Base-by-base conservation (phyloP, 176 grass and related monocot genomes). In the Lolium multiflorum region DNA sequence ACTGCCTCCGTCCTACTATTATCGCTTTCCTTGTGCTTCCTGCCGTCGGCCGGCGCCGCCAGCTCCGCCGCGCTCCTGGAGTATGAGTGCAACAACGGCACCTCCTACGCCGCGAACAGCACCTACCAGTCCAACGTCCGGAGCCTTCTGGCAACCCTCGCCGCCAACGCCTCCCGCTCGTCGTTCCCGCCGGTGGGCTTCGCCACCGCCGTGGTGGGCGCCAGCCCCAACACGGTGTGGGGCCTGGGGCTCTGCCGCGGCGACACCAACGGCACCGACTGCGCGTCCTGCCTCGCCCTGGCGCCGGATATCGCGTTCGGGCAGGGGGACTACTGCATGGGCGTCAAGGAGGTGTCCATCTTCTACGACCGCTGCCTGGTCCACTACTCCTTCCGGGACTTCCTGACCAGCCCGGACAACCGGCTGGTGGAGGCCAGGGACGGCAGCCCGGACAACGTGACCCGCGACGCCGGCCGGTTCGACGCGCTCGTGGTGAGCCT, bases 321-420 rank as follows among this genome's bases (percentile, higher is more conserved):
- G 12, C 1, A 14, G 3, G 20, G n/a, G 8, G 64, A 38, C 15
- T 2, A 41, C 0, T 90, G 84, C 79, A 12, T 12, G 14, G 74
- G 57, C 49, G 44, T 43, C 43, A 16, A 17, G 84, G 78, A 81
- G 9, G 72, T 21, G 12, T 35, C 70, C 71, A 6, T 87, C 61
- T 87, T 37, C 76, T 90, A 87, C 84, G 89, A 90, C 25, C 65
- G 46, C 71, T 90, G 89, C 84, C 64, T 79, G 55, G 11, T 90
- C 14, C 41, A 79, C 9, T 90, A 43, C 89, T 86, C 89, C 15
- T 9, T 3, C 74, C 7, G 2, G 21, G 62, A 84, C 77, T 81
- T 91, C 76, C 49, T 67, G 10, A 15, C 62, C 44, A 38, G 4
- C 61, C 71, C 72, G 5, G 77, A 44, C 62, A 43, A 46, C 52